These are phyloP conservation scores for Spinacia oleracea DNA, from an alignment of 179 eudicot genomes.

Conservation along the genomic window DNA sequence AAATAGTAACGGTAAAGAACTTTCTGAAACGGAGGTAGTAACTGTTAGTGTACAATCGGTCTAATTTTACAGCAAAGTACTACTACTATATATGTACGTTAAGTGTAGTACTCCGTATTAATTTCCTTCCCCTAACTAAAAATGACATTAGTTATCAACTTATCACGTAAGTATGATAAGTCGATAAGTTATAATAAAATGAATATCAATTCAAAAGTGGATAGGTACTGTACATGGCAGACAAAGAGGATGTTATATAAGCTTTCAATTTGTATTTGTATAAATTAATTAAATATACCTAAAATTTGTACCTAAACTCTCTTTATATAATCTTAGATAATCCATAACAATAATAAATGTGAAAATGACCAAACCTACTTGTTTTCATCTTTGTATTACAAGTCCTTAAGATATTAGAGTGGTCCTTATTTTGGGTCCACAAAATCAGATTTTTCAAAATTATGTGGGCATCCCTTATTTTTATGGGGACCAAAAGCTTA, in stretches of 20 bases:
- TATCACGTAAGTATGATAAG: neutral
- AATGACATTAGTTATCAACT: neutral
- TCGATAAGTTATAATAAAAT: neutral
- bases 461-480: conserved; percentile 3
- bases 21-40: too few species aligned
- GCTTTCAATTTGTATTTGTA: neutral
- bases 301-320: neutral
- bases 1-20: too few species aligned
- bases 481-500: neutral
- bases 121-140: neutral
- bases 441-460: conserved; percentile 17
- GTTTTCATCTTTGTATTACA: neutral
- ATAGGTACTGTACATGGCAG: conserved; percentile 10
- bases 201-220: neutral
- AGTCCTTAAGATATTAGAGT: neutral
- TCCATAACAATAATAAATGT: neutral
- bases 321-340: neutral
- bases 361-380: conserved; percentile 18
- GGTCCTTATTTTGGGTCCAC: conserved; percentile 26
- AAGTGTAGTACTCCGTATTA: too few species aligned
- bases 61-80: too few species aligned
- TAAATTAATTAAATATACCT: too few species aligned
- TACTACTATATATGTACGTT: too few species aligned
- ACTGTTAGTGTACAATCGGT: too few species aligned
- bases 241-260: conserved; percentile 14